A percentile compares a stretch with the other conserved stretches of the same genome.
These are phyloP conservation scores for Citrus reticulata DNA, from an alignment of 345 rosid species.

Conservation along the genomic window DNA sequence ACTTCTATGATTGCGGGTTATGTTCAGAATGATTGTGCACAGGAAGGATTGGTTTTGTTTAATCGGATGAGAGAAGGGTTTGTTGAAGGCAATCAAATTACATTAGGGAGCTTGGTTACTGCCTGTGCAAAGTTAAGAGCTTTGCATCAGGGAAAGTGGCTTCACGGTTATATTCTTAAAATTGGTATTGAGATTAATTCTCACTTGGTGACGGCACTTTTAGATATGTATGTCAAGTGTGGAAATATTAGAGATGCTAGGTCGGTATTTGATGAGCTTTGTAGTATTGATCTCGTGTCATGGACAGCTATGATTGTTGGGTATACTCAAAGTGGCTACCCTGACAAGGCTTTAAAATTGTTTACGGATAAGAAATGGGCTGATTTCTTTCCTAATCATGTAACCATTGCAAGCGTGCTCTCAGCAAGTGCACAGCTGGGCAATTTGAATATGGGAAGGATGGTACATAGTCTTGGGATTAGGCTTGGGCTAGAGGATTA, in stretches of 20 bases:
- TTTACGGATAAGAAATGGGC: constrained; percentile 49
- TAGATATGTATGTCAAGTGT: constrained; percentile 84
- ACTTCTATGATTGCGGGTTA: constrained; percentile 87
- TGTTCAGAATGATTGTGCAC: constrained; percentile 48
- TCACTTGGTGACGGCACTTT: constrained; percentile 54
- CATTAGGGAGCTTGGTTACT: constrained; percentile 57
- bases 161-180: constrained; percentile 71
- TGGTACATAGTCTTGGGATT: constrained; percentile 54
- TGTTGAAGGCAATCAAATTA: constrained; percentile 50
- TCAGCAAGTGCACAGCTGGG: constrained; percentile 62
- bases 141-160: constrained; percentile 74
- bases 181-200: constrained; percentile 52
- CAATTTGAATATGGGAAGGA: constrained; percentile 50
- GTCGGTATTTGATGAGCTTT: constrained; percentile 43
- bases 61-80: constrained; percentile 60
- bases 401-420: constrained; percentile 62
- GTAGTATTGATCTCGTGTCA: constrained; percentile 48
- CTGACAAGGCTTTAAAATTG: constrained; percentile 52
- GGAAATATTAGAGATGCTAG: constrained; percentile 55
- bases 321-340: constrained; percentile 53
- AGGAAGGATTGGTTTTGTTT: constrained; percentile 55
- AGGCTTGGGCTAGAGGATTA: constrained; percentile 60
- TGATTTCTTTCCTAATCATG: constrained; percentile 54
- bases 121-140: constrained; percentile 71
- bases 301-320: constrained; percentile 98